phyloP scores from a whole-genome alignment of 805 yeast genomes.

The Kluyveromyces nonfermentans region DNA sequence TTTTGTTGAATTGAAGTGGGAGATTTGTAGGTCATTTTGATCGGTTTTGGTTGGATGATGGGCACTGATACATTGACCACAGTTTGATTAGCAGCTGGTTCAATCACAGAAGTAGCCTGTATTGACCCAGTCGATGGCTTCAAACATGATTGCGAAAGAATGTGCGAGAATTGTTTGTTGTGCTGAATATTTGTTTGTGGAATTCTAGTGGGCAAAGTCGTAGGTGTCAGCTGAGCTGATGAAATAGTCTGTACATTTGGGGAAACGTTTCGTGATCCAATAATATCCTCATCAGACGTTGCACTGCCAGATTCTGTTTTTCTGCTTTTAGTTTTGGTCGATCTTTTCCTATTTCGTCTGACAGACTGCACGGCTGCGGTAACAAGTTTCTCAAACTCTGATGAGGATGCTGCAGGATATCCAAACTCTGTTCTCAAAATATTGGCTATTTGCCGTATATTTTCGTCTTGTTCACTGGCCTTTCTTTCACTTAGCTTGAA shows the following conservation, averaged over 20 bases:
- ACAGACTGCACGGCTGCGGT: slow-evolving; percentile 92
- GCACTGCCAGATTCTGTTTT: slow-evolving; percentile 1
- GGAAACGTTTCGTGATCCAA: neutral
- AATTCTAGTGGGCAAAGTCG: neutral
- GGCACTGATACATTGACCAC: neutral
- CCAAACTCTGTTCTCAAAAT: slow-evolving; percentile 70
- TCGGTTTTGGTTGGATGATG: slow-evolving; percentile 7
- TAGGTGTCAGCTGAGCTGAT: neutral
- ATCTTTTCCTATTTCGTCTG: slow-evolving; percentile 73
- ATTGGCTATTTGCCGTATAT: slow-evolving; percentile 69
- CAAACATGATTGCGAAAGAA: neutral
- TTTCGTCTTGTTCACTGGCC: slow-evolving; percentile 88
- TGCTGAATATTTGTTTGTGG: neutral
- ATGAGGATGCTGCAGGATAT: slow-evolving; percentile 45
- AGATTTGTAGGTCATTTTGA: slow-evolving; percentile 1
- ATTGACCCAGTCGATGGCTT: neutral
- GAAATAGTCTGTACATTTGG: neutral
- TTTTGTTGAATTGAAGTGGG: slow-evolving; percentile 1
- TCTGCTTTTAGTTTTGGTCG: slow-evolving; percentile 29
- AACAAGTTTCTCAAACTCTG: slow-evolving; percentile 82
- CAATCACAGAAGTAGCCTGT: neutral
- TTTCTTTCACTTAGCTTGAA: slow-evolving; percentile 51
- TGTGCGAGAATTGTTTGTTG: neutral
- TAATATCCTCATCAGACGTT: neutral
- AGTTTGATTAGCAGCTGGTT: neutral